Conservation (phyloP, 2,329 filamentous ascomycete genomes). For the Penicillium sp. region DNA sequence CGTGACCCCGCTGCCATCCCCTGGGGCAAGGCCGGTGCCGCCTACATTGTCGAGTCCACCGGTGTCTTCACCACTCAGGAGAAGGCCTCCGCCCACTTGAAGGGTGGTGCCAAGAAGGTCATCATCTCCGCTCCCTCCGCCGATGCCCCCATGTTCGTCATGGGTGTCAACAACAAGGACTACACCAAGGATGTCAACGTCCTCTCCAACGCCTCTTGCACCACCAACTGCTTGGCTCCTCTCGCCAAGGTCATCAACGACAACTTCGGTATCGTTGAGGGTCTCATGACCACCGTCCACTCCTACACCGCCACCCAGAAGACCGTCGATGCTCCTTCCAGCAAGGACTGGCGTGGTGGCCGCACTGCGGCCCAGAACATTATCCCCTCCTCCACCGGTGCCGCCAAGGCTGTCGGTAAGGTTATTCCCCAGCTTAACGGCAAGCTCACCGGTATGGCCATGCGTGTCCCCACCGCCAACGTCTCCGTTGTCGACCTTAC, state of each 20-base stretch:
- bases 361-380: constrained; percentile 99
- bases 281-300: constrained; percentile 99
- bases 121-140: constrained; percentile 59
- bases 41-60: constrained; percentile 96
- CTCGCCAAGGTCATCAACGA: constrained; percentile 99
- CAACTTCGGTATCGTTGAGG: constrained; percentile 96
- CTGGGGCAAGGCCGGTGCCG: constrained; percentile 81
- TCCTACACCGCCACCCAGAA: constrained; percentile 99
- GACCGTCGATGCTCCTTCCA: constrained; percentile 95
- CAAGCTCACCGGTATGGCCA: constrained; percentile 99
- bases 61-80: constrained; percentile 99
- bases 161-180: constrained; percentile 94
- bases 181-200: constrained; percentile 90
- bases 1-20: constrained; percentile 84
- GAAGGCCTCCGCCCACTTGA: constrained; percentile 90
- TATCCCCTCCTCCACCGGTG: constrained; percentile 98
- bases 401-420: constrained; percentile 99
- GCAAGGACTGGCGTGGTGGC: constrained; percentile 99
- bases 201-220: constrained; percentile 99
- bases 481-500: constrained; percentile 99
- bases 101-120: constrained; percentile 97
- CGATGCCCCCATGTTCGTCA: constrained; percentile 99
- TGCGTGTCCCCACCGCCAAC: constrained; percentile 98
- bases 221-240: constrained; percentile 99
- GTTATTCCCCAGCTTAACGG: constrained; percentile 97